These are phyloP conservation scores for Scedosporium apiospermum DNA, from an alignment of 2,329 filamentous ascomycete genomes.

Conservation along the genomic window DNA sequence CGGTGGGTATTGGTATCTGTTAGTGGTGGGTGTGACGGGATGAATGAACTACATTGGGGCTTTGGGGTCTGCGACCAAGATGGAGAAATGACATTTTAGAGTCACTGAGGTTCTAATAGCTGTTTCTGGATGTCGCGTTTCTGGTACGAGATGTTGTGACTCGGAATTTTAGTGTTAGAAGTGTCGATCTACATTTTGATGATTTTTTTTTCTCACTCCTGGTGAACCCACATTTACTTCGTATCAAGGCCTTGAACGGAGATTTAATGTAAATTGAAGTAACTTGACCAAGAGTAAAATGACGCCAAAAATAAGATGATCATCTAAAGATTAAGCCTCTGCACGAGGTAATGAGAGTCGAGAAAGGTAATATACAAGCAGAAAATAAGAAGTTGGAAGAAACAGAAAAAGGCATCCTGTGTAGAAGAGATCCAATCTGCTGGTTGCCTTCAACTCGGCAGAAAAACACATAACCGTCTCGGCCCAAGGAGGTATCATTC, in stretches of 20 bases:
- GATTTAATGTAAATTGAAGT: not conserved
- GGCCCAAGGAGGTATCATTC: not conserved
- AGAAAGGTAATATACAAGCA: constrained; percentile 6
- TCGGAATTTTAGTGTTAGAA: no score
- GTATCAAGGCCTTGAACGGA: not conserved
- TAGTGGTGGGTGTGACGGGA: not conserved
- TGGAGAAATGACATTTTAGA: not conserved
- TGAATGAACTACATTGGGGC: not conserved
- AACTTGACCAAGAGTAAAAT: no score
- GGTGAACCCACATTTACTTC: no score
- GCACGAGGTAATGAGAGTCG: not conserved
- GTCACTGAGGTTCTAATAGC: no score
- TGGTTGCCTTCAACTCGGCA: not conserved
- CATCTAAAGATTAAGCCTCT: not conserved
- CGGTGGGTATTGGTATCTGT: not conserved
- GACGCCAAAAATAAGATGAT: not conserved
- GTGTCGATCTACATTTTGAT: no score
- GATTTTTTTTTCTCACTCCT: no score
- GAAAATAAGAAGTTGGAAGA: not conserved
- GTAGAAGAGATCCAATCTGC: not conserved
- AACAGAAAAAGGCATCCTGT: not conserved
- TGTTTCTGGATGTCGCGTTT: not conserved
- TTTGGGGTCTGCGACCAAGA: not conserved
- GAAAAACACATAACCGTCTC: not conserved
- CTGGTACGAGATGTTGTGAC: not conserved